phyloP scores from a whole-genome alignment of 2,329 filamentous ascomycete species.

The Penicillium sp. region DNA sequence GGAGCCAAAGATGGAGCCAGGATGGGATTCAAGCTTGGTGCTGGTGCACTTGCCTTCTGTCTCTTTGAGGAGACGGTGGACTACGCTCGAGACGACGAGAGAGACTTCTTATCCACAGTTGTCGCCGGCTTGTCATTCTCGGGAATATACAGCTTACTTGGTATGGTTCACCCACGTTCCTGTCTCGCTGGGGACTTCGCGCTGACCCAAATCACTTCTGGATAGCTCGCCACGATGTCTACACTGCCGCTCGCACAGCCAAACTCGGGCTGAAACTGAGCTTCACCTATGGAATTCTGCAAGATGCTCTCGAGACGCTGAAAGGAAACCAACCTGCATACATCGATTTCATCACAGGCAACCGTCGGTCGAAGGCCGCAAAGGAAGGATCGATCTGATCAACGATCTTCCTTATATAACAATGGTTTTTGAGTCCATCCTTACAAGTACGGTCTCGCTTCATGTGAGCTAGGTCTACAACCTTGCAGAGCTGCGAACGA shows the following conservation, averaged over 20 bases:
- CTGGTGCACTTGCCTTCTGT: slow-evolving; percentile 77
- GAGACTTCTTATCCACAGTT: slow-evolving; percentile 79
- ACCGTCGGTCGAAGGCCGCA: slow-evolving; percentile 32
- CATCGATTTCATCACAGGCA: slow-evolving; percentile 65
- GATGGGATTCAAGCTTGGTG: slow-evolving; percentile 69
- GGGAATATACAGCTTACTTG: slow-evolving; percentile 82
- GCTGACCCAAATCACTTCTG: slow-evolving; percentile 15
- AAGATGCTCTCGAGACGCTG: slow-evolving; percentile 71
- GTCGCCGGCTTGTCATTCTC: slow-evolving; percentile 82
- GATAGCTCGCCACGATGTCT: slow-evolving; percentile 75
- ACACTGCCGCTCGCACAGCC: slow-evolving; percentile 75
- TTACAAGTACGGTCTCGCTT: neutral
- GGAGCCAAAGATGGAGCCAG: slow-evolving; percentile 76
- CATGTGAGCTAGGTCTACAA: neutral
- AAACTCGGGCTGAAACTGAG: slow-evolving; percentile 79
- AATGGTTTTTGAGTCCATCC: neutral
- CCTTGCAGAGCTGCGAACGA: neutral
- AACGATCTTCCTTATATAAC: neutral
- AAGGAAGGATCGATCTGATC: slow-evolving; percentile 22
- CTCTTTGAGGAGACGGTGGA: slow-evolving; percentile 84
- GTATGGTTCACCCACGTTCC: slow-evolving; percentile 54
- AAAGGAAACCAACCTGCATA: slow-evolving; percentile 75
- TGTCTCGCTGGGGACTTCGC: neutral
- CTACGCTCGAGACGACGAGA: slow-evolving; percentile 56
- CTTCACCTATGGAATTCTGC: slow-evolving; percentile 74